Percentiles rank a stretch among this genome's conserved stretches.
These are phyloP conservation scores for Tuber brumale DNA, from an alignment of 495 filamentous ascomycete genomes.

Conservation along the genomic window DNA sequence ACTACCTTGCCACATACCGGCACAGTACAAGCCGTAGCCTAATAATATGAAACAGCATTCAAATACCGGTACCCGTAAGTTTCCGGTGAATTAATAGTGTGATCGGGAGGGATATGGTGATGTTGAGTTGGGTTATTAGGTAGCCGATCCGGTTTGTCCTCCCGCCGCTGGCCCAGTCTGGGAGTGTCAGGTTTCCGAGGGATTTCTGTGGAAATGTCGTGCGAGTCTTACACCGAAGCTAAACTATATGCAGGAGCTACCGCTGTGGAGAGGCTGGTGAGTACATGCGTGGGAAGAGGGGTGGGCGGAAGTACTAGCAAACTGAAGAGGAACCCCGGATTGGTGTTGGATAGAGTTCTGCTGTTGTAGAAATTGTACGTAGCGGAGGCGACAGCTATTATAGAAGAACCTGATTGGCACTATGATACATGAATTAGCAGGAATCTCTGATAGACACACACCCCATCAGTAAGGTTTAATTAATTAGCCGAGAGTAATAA, in stretches of 20 bases:
- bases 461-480: background rate
- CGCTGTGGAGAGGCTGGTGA: slow-evolving; percentile 39
- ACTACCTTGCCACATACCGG: slow-evolving; percentile 41
- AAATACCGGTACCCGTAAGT: slow-evolving; percentile 50
- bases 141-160: slow-evolving; percentile 65
- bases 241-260: slow-evolving; percentile 58
- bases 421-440: background rate
- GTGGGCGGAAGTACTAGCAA: slow-evolving; percentile 6
- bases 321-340: slow-evolving; percentile 14
- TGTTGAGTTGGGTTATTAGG: slow-evolving; percentile 57
- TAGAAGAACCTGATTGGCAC: slow-evolving; percentile 6
- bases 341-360: background rate
- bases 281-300: background rate
- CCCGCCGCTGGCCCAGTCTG: slow-evolving; percentile 45
- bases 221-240: slow-evolving; percentile 59
- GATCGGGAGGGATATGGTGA: slow-evolving; percentile 51
- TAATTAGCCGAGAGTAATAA: slow-evolving; percentile 12
- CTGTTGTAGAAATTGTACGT: background rate
- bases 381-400: background rate
- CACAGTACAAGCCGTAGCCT: slow-evolving; percentile 9
- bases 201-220: slow-evolving; percentile 50
- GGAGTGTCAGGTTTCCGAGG: slow-evolving; percentile 67
- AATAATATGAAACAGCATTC: slow-evolving; percentile 49
- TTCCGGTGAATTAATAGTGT: slow-evolving; percentile 51
- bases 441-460: background rate